Evolutionary conservation across 2,329 filamentous ascomycete genomes (phyloP).

Genomic region (Venturia asperata): DNA sequence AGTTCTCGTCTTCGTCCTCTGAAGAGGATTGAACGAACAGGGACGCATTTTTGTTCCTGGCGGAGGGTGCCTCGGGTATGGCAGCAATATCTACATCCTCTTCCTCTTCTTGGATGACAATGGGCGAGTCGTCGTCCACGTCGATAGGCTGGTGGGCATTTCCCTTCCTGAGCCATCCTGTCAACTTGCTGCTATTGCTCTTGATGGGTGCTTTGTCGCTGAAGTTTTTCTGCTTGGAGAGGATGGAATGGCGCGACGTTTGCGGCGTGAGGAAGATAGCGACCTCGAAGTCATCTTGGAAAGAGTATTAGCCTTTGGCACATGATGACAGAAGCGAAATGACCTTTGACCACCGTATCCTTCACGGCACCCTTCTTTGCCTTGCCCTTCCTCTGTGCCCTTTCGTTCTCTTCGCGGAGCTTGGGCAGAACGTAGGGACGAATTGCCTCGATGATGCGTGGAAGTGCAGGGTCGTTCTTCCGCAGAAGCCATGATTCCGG

Average conservation of each 20-base stretch:
- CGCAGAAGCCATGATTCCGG: constrained; percentile 78
- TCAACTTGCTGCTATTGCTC: constrained; percentile 42
- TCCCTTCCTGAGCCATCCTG: constrained; percentile 38
- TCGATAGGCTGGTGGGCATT: constrained; percentile 38
- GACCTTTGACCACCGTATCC: constrained; percentile 77
- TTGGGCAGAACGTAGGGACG: constrained; percentile 85
- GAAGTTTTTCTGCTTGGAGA: constrained; percentile 76
- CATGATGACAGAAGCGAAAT: constrained; percentile 16
- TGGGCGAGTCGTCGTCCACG: constrained; percentile 34
- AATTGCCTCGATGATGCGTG: constrained; percentile 76
- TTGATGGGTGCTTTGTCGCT: constrained; percentile 37
- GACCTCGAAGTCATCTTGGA: constrained; percentile 84
- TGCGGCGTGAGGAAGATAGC: constrained; percentile 88
- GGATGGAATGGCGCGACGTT: constrained; percentile 73
- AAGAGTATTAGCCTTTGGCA: not conserved
- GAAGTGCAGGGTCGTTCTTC: constrained; percentile 66
- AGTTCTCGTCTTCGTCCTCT: constrained; percentile 23
- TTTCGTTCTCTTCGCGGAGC: constrained; percentile 68
- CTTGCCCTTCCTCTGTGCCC: constrained; percentile 52
- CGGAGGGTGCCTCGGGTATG: constrained; percentile 22
- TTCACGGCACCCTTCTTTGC: constrained; percentile 74
- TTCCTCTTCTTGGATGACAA: constrained; percentile 54
- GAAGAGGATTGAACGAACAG: constrained; percentile 17
- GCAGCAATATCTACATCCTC: constrained; percentile 44
- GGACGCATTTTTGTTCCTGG: constrained; percentile 20